A percentile compares a stretch with the other conserved stretches of the same genome.
phyloP scores from a whole-genome alignment of 2,329 filamentous ascomycete species.

The Cytospora schulzeri region DNA sequence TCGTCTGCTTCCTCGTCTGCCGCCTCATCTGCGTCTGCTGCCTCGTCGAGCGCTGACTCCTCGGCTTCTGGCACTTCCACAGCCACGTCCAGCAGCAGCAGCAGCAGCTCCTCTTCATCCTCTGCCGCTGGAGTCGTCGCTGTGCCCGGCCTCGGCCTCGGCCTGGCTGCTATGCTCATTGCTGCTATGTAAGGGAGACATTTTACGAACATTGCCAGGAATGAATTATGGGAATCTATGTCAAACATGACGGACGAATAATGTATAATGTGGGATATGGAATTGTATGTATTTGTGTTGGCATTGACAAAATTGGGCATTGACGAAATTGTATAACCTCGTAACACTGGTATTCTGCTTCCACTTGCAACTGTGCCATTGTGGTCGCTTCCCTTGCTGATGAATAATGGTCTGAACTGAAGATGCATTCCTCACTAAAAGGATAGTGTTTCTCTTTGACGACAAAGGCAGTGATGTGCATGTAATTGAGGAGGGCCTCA shows the following conservation, averaged over 20 bases:
- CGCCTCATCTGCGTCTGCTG: no score
- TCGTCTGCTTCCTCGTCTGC: neutral
- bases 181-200: conserved; percentile 10
- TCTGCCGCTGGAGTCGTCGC: conserved; percentile 9
- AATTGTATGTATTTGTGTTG: neutral
- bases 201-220: neutral
- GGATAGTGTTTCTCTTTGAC: no score
- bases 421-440: no score
- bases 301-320: neutral
- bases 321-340: neutral
- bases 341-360: neutral
- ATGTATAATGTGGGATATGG: neutral
- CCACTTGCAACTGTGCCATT: no score
- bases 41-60: neutral
- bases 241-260: neutral
- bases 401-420: no score
- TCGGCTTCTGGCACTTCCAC: neutral
- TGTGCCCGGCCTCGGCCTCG: conserved; percentile 8
- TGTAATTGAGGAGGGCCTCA: no score
- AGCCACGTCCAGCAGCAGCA: conserved; percentile 7
- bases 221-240: neutral
- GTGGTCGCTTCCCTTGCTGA: no score
- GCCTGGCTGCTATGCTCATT: conserved; percentile 10
- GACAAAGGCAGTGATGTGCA: no score
- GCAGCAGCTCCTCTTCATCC: conserved; percentile 8